phyloP scores from a whole-genome alignment of 805 yeast genomes.

The Wickerhamomyces subpelliculosus region DNA sequence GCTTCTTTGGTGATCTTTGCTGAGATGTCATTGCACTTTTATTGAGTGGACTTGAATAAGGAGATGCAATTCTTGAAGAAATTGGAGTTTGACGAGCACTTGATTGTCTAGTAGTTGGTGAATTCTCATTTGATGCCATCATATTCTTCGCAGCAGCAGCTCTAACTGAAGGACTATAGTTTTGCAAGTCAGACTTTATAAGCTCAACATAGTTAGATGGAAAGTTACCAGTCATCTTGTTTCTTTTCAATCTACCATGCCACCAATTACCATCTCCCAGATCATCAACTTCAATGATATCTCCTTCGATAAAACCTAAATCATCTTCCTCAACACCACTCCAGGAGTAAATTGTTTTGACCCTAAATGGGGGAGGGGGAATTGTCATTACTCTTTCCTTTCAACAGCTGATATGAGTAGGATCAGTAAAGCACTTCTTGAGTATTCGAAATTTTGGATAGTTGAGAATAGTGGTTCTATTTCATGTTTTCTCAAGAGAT shows the following conservation, averaged over 20 bases:
- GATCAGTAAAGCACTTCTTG: too few species aligned
- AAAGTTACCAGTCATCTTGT: slow-evolving; percentile 76
- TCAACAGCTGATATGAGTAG: too few species aligned
- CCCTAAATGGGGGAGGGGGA: slow-evolving; percentile 60
- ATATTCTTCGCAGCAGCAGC: not conserved
- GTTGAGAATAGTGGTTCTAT: too few species aligned
- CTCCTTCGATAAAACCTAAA: slow-evolving; percentile 91
- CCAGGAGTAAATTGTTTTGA: slow-evolving; percentile 85
- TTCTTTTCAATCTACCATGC: slow-evolving; percentile 76
- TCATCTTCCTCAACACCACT: slow-evolving; percentile 88
- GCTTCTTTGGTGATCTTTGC: not conserved
- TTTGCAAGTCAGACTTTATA: slow-evolving; percentile 29
- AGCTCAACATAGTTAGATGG: slow-evolving; percentile 81
- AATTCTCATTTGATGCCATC: not conserved
- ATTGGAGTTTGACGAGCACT: not conserved
- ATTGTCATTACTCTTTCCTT: slow-evolving; percentile 7
- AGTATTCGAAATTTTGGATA: too few species aligned
- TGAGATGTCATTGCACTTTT: not conserved
- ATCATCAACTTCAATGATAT: slow-evolving; percentile 74
- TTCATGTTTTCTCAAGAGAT: not conserved
- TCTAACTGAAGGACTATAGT: slow-evolving; percentile 3
- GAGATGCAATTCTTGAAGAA: not conserved
- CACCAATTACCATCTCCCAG: slow-evolving; percentile 89
- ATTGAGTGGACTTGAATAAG: not conserved
- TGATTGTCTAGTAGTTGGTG: not conserved